Conservation (phyloP, 1,139 yeast species). For the Candida sanyaensis region DNA sequence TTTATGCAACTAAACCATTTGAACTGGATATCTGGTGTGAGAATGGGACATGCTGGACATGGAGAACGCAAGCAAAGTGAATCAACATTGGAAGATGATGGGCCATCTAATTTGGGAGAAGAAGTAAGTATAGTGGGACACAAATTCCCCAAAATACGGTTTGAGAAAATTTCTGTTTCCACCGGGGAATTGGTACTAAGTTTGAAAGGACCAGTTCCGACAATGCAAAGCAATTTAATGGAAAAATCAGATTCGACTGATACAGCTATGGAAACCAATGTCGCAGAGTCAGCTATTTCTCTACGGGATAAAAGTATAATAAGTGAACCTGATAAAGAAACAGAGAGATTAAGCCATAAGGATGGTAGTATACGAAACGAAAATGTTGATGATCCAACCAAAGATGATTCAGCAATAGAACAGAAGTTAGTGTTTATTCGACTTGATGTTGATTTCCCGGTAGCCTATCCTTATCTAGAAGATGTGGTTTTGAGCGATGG, state of each 20-base stretch:
- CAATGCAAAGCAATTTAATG: background rate
- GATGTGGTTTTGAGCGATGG: constrained; percentile 36
- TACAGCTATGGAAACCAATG: constrained; percentile 2
- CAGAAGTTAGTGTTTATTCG: constrained; percentile 71
- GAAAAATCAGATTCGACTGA: constrained; percentile 4
- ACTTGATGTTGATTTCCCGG: constrained; percentile 67
- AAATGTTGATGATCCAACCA: constrained; percentile 11
- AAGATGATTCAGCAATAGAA: constrained; percentile 21
- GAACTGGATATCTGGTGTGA: constrained; percentile 92
- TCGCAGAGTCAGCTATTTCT: constrained; percentile 5
- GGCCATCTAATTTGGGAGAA: constrained; percentile 79
- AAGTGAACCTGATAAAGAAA: constrained; percentile 10
- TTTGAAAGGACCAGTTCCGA: constrained; percentile 74
- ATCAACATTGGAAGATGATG: constrained; percentile 33
- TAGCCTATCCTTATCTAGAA: constrained; percentile 63
- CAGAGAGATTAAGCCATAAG: constrained; percentile 6
- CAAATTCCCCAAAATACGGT: constrained; percentile 81
- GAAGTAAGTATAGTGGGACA: constrained; percentile 90
- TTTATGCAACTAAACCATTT: constrained; percentile 60
- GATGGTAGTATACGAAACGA: constrained; percentile 6
- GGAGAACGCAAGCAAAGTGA: constrained; percentile 16
- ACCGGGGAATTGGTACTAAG: constrained; percentile 79
- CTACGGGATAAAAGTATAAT: constrained; percentile 8
- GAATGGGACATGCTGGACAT: constrained; percentile 64
- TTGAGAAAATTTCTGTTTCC: constrained; percentile 85